Base-by-base conservation (phyloP, 805 yeast species). In the Yarrowia yakushimensis region DNA sequence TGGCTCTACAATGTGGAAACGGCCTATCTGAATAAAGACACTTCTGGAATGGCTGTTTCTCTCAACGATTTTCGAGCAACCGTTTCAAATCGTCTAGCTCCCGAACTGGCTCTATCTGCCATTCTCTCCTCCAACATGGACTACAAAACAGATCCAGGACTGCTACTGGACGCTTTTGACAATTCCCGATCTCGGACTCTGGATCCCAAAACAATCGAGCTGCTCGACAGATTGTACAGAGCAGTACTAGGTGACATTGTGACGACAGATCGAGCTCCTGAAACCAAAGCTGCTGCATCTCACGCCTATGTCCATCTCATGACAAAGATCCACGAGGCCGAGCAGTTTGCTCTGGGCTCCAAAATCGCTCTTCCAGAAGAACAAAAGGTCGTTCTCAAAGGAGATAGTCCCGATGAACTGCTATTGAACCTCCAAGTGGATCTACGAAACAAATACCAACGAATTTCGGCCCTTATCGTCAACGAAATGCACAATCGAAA, bases 141-240 rank as follows among this genome's bases (percentile, higher is more conserved):
- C 11, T 48, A 31, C 33, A 23, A 8, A 7, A 11, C 13, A 17
- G 59, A 52, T 13, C 59, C 59, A 4, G 59, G 43, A 6, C 23
- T 52, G 17, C 13, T 52, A 9, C 13, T 52, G 43, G 59, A 52
- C 27, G 59, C 59, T 3, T 36, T 52, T 25, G 59, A 52, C 33
- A 43, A 52, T n/a, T 7, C 59, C 13, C 10, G 43, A 25, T 34
- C 59, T 1, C 25, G 59, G 8, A 23, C 59, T 4, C 33, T 25
- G 1, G 43, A 52, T 10, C 7, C 5, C 3, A 23, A 23, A 9
- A 25, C 59, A 5, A 23, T 34, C 9, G 3, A 12, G 0, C 25
- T 52, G 7, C 18, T 34, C 12, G 25, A 25, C 7, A 33, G 7
- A 6, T 33, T 52, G 15, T 52, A 52, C 25, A 52, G 25, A 15